Evolutionary conservation across 768 basidiomycete genomes (phyloP).

Genomic region (Saitozyma sp.): DNA sequence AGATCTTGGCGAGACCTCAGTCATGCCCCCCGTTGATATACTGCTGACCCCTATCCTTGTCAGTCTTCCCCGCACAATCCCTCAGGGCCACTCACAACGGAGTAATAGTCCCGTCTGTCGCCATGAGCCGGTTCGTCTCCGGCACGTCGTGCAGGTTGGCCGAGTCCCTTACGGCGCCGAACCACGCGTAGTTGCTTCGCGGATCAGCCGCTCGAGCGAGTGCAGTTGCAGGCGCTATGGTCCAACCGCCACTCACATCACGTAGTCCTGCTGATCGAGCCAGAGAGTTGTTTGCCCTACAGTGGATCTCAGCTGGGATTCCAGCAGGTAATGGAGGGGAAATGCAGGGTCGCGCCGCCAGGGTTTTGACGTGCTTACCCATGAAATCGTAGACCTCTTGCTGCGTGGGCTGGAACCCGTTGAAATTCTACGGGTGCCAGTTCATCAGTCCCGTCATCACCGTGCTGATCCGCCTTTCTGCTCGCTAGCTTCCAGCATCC

Average conservation of each 20-base stretch:
- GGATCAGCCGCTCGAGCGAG: no score
- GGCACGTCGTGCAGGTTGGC: constrained; percentile 15
- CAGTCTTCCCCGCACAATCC: not conserved
- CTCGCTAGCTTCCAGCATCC: no score
- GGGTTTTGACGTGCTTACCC: no score
- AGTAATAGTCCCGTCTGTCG: constrained; percentile 7
- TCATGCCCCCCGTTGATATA: not conserved
- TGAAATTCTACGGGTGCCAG: not conserved
- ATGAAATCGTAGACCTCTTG: not conserved
- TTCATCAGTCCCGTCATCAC: no score
- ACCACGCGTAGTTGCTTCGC: constrained; percentile 32
- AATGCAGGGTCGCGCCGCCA: no score
- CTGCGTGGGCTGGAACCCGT: not conserved
- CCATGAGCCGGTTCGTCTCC: constrained; percentile 25
- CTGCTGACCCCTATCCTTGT: not conserved
- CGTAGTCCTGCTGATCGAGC: no score
- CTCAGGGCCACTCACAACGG: not conserved
- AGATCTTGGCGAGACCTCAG: not conserved
- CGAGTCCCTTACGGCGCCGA: constrained; percentile 14
- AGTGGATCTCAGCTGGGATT: no score
- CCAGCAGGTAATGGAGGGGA: no score
- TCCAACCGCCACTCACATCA: no score
- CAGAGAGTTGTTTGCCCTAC: no score
- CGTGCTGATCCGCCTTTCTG: no score
- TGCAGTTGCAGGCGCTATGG: no score